Conservation (phyloP, 2,329 filamentous ascomycete species). For the Erysiphe pulchra region DNA sequence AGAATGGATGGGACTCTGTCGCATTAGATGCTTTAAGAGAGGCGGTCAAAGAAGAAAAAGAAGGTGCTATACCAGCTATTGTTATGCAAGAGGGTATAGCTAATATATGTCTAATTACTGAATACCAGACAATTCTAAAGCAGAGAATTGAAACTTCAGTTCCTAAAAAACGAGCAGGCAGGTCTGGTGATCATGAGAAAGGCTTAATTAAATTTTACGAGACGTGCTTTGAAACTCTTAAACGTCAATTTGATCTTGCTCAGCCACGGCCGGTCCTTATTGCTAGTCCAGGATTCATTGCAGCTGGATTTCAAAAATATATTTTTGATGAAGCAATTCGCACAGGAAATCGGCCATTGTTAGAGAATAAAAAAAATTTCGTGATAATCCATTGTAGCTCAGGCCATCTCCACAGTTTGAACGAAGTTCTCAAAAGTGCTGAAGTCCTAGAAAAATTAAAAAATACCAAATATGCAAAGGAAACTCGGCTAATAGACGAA, state of each 20-base stretch:
- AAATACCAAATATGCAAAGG: slow-evolving; percentile 68
- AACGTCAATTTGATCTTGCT: slow-evolving; percentile 52
- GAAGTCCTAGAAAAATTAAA: slow-evolving; percentile 54
- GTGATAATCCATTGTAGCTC: slow-evolving; percentile 62
- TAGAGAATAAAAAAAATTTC: slow-evolving; percentile 33
- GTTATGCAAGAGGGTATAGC: slow-evolving; percentile 80
- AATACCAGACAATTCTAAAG: slow-evolving; percentile 53
- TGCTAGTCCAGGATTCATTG: slow-evolving; percentile 74
- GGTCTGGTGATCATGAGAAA: slow-evolving; percentile 36
- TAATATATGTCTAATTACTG: slow-evolving; percentile 61
- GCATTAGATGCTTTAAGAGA: slow-evolving; percentile 55
- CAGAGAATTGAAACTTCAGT: slow-evolving; percentile 41
- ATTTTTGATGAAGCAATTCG: slow-evolving; percentile 35
- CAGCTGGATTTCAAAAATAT: slow-evolving; percentile 54
- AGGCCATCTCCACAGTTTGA: slow-evolving; percentile 65
- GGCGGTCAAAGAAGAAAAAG: slow-evolving; percentile 51
- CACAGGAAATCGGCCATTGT: slow-evolving; percentile 41
- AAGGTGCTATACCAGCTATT: slow-evolving; percentile 65
- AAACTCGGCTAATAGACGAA: slow-evolving; percentile 63
- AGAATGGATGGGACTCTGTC: slow-evolving; percentile 71
- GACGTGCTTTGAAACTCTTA: slow-evolving; percentile 46
- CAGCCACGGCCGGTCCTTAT: slow-evolving; percentile 49
- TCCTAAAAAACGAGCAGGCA: slow-evolving; percentile 39
- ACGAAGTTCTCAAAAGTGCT: slow-evolving; percentile 62
- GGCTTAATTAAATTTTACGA: slow-evolving; percentile 57